Evolutionary conservation across 805 yeast genomes (phyloP).

Genomic region (Lachancea dasiensis): DNA sequence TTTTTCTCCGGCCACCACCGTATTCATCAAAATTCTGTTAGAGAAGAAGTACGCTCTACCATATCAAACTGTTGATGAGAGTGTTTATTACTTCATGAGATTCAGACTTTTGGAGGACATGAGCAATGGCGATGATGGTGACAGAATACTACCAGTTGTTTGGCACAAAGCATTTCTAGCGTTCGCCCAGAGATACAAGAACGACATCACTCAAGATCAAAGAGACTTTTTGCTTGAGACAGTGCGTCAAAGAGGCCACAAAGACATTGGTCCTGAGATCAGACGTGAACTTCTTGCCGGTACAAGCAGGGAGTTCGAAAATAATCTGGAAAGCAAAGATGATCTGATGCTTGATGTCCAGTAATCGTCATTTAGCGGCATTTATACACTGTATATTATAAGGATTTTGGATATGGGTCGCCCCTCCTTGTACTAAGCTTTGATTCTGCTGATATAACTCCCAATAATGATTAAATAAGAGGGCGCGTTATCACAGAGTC

Average conservation of each 20-base stretch:
- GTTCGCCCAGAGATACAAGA: slow-evolving; percentile 93
- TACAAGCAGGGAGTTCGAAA: slow-evolving; percentile 47
- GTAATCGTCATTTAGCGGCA: slow-evolving; percentile 8
- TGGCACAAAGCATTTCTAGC: slow-evolving; percentile 97
- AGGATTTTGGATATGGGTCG: too few species aligned
- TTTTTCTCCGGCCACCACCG: slow-evolving; percentile 82
- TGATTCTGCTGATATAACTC: too few species aligned
- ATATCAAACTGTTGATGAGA: slow-evolving; percentile 89
- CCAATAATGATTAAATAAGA: too few species aligned
- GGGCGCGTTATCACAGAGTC: too few species aligned
- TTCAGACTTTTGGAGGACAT: slow-evolving; percentile 59
- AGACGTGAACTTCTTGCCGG: slow-evolving; percentile 92
- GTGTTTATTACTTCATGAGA: slow-evolving; percentile 89
- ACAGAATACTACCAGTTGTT: slow-evolving; percentile 69
- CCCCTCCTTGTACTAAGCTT: too few species aligned
- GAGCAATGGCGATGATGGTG: slow-evolving; percentile 37
- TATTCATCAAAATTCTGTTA: slow-evolving; percentile 79
- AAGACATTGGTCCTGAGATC: slow-evolving; percentile 85
- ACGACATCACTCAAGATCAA: slow-evolving; percentile 98
- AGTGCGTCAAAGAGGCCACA: slow-evolving; percentile 83
- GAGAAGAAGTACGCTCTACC: slow-evolving; percentile 97
- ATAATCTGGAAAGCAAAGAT: slow-evolving; percentile 22
- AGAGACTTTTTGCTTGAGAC: slow-evolving; percentile 90
- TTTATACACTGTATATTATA: slow-evolving; percentile 5
- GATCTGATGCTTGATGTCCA: slow-evolving; percentile 31